Conservation (phyloP, 345 rosid species). For the Eucalyptus polyanthemos region DNA sequence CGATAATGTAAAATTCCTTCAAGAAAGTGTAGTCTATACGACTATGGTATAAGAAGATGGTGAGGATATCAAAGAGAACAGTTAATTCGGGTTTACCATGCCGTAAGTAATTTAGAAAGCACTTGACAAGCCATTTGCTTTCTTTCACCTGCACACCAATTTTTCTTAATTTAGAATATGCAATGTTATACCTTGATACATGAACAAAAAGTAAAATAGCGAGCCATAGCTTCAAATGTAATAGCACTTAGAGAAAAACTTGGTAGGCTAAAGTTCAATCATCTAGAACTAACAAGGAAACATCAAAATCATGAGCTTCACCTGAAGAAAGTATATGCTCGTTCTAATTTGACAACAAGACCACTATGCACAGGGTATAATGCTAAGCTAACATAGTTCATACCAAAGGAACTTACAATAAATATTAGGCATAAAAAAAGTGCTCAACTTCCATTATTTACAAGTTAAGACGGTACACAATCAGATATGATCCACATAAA, state of each 20-base stretch:
- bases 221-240: neutral
- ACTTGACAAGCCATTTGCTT: constrained; percentile 99
- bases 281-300: neutral
- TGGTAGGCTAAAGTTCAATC: neutral
- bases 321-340: neutral
- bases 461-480: neutral
- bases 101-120: constrained; percentile 84
- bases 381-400: neutral
- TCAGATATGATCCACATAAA: neutral
- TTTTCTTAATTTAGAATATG: neutral
- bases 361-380: neutral
- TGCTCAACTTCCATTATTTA: neutral
- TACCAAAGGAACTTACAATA: neutral
- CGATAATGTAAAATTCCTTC: constrained; percentile 96
- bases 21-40: constrained; percentile 96
- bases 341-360: neutral
- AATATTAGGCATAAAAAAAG: neutral
- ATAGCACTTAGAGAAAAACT: neutral
- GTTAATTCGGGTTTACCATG: constrained; percentile 77
- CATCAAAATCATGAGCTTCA: neutral
- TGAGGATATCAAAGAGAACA: constrained; percentile 88
- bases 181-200: neutral
- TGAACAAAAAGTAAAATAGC: neutral
- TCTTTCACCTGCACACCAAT: constrained; percentile 71
- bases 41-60: constrained; percentile 82